Conservation (phyloP, 768 basidiomycete genomes). For the Leucocoprinus leucothites region DNA sequence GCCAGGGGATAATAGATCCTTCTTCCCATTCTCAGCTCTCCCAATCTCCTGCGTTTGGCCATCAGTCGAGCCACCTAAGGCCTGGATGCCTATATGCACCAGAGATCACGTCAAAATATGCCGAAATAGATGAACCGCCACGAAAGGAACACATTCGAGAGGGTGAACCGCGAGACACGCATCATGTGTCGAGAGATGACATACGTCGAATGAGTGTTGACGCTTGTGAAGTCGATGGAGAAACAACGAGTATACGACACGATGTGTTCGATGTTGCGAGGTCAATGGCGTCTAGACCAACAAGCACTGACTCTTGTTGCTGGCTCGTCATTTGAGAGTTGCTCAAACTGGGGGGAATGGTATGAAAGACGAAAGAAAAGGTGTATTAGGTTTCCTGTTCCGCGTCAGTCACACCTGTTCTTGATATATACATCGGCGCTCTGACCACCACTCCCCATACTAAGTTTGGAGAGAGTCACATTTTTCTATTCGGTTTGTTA, state of each 20-base stretch:
- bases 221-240: conserved; percentile 25
- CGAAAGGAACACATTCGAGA: conserved; percentile 13
- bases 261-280: conserved; percentile 19
- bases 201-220: conserved; percentile 27
- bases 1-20: conserved; percentile 8
- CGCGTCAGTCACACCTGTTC: neutral
- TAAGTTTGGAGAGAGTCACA: neutral
- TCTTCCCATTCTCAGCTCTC: neutral
- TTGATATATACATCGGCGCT: neutral
- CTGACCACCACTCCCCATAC: neutral
- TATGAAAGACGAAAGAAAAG: neutral
- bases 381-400: neutral
- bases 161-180: conserved; percentile 1
- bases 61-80: conserved; percentile 5
- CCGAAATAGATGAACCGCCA: neutral
- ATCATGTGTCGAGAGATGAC: conserved; percentile 14
- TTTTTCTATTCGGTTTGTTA: neutral
- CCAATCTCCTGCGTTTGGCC: conserved; percentile 15
- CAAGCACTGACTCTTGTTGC: neutral
- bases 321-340: neutral
- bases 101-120: neutral
- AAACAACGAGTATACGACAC: conserved; percentile 32
- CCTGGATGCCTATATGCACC: conserved; percentile 12
- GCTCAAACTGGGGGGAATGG: neutral
- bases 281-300: conserved; percentile 1